These are phyloP conservation scores for Arabidopsis arenosa DNA, from an alignment of 345 rosid species.

Conservation along the genomic window DNA sequence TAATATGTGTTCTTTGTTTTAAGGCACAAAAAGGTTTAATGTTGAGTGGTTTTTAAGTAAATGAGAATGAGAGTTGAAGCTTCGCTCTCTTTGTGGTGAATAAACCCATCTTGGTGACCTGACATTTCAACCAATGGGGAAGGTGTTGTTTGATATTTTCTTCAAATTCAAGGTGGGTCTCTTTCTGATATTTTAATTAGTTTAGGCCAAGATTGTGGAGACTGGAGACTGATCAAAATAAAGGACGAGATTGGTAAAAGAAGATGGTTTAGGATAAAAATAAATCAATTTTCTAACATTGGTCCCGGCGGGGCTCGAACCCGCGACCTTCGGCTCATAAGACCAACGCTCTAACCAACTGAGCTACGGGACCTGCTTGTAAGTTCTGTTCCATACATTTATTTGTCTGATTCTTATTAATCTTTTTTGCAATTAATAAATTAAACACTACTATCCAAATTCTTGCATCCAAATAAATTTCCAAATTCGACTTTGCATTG, in stretches of 20 bases:
- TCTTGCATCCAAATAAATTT: too few relatives aligned
- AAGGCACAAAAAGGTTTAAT: constrained; percentile 37
- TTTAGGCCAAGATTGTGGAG: background rate
- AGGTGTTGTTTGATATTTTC: constrained; percentile 38
- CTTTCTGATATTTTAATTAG: constrained; percentile 10
- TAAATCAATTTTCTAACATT: background rate
- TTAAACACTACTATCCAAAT: too few relatives aligned
- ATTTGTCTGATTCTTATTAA: background rate
- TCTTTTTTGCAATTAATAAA: too few relatives aligned
- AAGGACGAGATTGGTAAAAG: background rate
- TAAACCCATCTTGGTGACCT: constrained; percentile 29
- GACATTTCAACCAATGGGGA: constrained; percentile 43
- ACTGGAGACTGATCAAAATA: background rate
- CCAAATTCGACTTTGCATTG: too few relatives aligned
- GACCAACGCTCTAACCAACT: constrained; percentile 99
- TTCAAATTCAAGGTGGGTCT: constrained; percentile 26
- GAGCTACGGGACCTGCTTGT: constrained; percentile 86
- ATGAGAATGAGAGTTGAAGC: constrained; percentile 33
- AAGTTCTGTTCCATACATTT: accelerated
- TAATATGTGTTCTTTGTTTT: constrained; percentile 28
- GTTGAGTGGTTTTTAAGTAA: constrained; percentile 42
- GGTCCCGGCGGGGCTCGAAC: constrained; percentile 96
- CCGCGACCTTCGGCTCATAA: constrained; percentile 98
- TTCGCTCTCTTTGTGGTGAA: constrained; percentile 45
- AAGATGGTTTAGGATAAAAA: background rate